A percentile compares a stretch with the other conserved stretches of the same genome.
Conservation (phyloP, 2,329 filamentous ascomycete species). For the Bimuria novae-zelandiae region DNA sequence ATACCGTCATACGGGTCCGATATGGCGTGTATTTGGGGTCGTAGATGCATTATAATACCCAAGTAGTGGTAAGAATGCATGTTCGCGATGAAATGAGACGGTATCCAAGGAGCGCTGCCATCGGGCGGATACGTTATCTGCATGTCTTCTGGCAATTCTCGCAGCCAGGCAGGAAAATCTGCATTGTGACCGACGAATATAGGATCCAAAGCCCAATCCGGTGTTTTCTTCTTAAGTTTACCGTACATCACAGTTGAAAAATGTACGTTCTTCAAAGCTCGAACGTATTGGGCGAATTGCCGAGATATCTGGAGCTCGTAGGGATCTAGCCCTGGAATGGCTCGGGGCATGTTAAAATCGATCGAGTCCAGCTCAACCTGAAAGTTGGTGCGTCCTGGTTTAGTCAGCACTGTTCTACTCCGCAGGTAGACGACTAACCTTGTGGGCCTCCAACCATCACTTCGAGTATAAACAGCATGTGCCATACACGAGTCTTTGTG, state of each 20-base stretch:
- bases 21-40: slow-evolving; percentile 77
- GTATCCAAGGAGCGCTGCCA: slow-evolving; percentile 79
- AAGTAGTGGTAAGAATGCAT: slow-evolving; percentile 89
- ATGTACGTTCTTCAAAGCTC: slow-evolving; percentile 77
- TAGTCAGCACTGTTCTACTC: slow-evolving; percentile 11
- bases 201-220: slow-evolving; percentile 86
- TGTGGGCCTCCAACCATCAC: slow-evolving; percentile 93
- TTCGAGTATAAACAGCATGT: slow-evolving; percentile 82
- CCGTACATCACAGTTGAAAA: slow-evolving; percentile 76
- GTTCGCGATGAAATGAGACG: slow-evolving; percentile 86
- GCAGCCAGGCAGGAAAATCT: slow-evolving; percentile 74
- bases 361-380: slow-evolving; percentile 75
- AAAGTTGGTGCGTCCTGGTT: slow-evolving; percentile 70
- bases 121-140: slow-evolving; percentile 77
- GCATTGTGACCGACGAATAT: slow-evolving; percentile 80
- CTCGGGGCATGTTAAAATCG: slow-evolving; percentile 70
- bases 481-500: slow-evolving; percentile 87
- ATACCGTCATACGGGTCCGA: slow-evolving; percentile 76
- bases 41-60: slow-evolving; percentile 81
- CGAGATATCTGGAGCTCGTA: slow-evolving; percentile 77
- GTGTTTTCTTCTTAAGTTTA: slow-evolving; percentile 72
- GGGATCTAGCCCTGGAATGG: slow-evolving; percentile 70
- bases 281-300: slow-evolving; percentile 81
- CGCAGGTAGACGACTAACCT: slow-evolving; percentile 58
- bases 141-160: slow-evolving; percentile 77